Conservation (phyloP, 345 rosid species). For the Bruguiera gymnorhiza region DNA sequence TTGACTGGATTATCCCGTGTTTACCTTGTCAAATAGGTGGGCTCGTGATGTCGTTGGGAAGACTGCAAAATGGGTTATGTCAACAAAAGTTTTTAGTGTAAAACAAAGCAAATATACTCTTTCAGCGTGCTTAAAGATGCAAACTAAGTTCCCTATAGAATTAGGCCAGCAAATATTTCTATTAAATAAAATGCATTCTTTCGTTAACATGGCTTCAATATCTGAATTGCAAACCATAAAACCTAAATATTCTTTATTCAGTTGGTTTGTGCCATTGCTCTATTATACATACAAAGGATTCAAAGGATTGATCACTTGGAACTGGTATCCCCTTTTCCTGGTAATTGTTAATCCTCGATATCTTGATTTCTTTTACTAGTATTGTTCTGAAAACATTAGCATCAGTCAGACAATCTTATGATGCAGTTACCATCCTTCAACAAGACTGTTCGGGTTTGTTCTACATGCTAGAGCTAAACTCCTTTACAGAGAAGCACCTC, state of each 20-base stretch:
- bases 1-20: background rate
- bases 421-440: background rate
- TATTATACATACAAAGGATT: constrained; percentile 32
- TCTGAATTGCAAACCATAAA: background rate
- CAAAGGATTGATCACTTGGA: constrained; percentile 44
- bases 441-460: background rate
- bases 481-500: constrained; percentile 18
- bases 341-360: constrained; percentile 52
- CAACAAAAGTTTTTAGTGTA: too few species aligned
- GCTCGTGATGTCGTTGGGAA: too few species aligned
- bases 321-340: constrained; percentile 85
- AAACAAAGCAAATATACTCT: too few species aligned
- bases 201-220: background rate
- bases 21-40: background rate
- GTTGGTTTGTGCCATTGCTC: constrained; percentile 49
- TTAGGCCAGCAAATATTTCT: background rate
- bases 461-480: background rate
- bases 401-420: background rate
- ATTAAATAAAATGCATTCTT: background rate
- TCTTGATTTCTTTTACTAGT: constrained; percentile 5
- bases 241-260: background rate
- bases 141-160: too few species aligned
- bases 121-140: too few species aligned
- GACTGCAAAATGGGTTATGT: too few species aligned
- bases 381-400: background rate